A percentile compares a stretch with the other conserved stretches of the same genome.
Conservation (phyloP, 192 early-diverging fungal species). For the Mortierella antarctica region DNA sequence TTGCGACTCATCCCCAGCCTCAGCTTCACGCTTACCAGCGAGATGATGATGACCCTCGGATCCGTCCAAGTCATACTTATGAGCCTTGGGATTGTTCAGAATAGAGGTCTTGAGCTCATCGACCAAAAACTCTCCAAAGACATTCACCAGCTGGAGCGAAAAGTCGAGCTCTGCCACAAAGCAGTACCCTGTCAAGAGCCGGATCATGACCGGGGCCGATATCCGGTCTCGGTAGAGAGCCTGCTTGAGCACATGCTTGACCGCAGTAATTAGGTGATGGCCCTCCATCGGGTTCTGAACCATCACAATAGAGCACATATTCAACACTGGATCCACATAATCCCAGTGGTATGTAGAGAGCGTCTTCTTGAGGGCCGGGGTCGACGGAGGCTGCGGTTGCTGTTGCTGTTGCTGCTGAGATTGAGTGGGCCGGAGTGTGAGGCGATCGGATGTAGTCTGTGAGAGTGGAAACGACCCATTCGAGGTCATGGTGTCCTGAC, state of each 20-base stretch:
- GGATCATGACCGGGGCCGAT: constrained; percentile 53
- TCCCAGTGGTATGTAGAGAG: constrained; percentile 46
- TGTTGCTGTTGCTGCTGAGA: not conserved
- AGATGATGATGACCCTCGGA: not conserved
- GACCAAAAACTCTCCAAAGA: constrained; percentile 60
- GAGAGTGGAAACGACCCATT: not conserved
- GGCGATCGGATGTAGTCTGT: too few species aligned
- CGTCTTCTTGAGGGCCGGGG: not conserved
- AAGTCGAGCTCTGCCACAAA: constrained; percentile 53
- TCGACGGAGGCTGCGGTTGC: not conserved
- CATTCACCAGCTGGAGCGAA: constrained; percentile 35
- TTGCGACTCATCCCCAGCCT: not conserved
- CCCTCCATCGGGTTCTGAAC: constrained; percentile 61
- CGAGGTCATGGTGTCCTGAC: not conserved
- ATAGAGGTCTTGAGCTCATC: constrained; percentile 56
- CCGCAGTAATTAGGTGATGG: constrained; percentile 50
- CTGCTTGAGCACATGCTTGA: constrained; percentile 56
- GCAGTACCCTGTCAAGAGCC: constrained; percentile 57
- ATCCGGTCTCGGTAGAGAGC: constrained; percentile 57
- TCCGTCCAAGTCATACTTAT: constrained; percentile 10
- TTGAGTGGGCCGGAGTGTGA: too few species aligned
- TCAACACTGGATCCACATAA: constrained; percentile 56
- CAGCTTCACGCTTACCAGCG: not conserved
- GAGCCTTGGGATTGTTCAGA: constrained; percentile 8
- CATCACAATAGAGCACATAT: constrained; percentile 62